Evolutionary conservation across 2,329 filamentous ascomycete species (phyloP), one percentile per base, ranked within the genome.

Genomic region (Verticillium tricorpus): DNA sequence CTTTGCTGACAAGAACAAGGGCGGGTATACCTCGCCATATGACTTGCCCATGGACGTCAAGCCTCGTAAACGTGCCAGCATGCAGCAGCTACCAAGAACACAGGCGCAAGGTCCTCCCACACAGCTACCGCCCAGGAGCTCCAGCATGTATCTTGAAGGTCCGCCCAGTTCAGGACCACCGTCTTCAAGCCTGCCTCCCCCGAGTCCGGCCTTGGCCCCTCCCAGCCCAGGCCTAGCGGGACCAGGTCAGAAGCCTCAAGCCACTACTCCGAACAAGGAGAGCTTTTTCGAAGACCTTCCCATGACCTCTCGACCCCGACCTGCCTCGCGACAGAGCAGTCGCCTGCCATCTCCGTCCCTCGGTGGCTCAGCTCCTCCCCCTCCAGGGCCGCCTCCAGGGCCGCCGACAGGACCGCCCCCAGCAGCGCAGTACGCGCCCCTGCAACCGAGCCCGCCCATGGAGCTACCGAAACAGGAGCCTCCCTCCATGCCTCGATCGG

Each of bases 41-140:
- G 96, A 99, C 76, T 81, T 99, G 22, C 95, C 95, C 4, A 91
- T 95, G 76, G 94, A 97, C 60, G 84, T 99, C 34, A 90, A 89
- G 67, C 87, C 89, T 69, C 82, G 87, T 73, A 89, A 90, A 78
- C 81, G 89, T 59, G 74, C 80, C 6, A 87, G 84, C 69, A 80
- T 84, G 69, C 85, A 85, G 62, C 84, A 85, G 60, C 75, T 83
- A 54, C 77, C 80, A 6, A 78, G 78, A 61, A 72, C 76, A 57
- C 76, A 81, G 35, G 72, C 78, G 6, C 71, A 78, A 45, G 70
- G 77, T 37, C 74, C 77, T 31, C 73, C 69, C 15, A 72, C 77
- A 19, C 80, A 82, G 15, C 78, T 82, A 39, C 85, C 86, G 5
- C 84, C 83, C 14, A 81, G 89, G 67, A 90, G 82, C 67, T 85